Evolutionary conservation across 2,329 filamentous ascomycete species (phyloP).

Genomic region (Massarina eburnea): DNA sequence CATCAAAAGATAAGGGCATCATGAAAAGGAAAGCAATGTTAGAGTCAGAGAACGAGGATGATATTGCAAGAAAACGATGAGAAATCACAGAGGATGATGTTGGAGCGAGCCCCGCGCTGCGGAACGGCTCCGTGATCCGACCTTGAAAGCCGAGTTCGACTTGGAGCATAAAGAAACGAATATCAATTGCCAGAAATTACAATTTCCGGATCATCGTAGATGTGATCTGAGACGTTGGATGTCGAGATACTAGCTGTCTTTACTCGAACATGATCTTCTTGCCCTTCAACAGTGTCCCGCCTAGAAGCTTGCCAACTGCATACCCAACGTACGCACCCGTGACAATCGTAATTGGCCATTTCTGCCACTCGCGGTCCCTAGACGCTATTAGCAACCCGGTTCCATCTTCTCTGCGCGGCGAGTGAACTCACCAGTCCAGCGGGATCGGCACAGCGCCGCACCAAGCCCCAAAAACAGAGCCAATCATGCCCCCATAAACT

Average conservation of each 20-base stretch:
- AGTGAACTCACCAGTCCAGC: conserved; percentile 71
- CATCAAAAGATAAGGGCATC: too few species aligned
- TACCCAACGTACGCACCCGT: conserved; percentile 81
- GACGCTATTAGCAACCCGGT: conserved; percentile 9
- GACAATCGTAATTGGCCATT: conserved; percentile 91
- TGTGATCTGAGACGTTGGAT: neutral
- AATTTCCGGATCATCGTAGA: neutral
- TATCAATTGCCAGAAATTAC: neutral
- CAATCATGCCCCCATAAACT: conserved; percentile 79
- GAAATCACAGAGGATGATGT: neutral
- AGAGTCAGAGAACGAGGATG: too few species aligned
- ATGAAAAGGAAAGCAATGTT: neutral
- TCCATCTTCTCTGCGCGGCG: neutral
- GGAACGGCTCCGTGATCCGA: conserved; percentile 1
- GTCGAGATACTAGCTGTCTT: neutral
- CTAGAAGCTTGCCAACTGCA: conserved; percentile 65
- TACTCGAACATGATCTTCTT: conserved; percentile 48
- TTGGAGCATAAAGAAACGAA: neutral
- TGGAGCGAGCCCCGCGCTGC: conserved; percentile 1
- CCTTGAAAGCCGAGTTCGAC: neutral
- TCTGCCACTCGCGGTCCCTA: conserved; percentile 95
- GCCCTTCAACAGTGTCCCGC: conserved; percentile 54
- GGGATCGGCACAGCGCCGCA: conserved; percentile 93
- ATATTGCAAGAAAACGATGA: too few species aligned
- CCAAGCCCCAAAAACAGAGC: conserved; percentile 81